Evolutionary conservation across 371 early-diverging fungal genomes (phyloP), one percentile per base, ranked within the genome.

Genomic region (Entomophthora muscae): DNA sequence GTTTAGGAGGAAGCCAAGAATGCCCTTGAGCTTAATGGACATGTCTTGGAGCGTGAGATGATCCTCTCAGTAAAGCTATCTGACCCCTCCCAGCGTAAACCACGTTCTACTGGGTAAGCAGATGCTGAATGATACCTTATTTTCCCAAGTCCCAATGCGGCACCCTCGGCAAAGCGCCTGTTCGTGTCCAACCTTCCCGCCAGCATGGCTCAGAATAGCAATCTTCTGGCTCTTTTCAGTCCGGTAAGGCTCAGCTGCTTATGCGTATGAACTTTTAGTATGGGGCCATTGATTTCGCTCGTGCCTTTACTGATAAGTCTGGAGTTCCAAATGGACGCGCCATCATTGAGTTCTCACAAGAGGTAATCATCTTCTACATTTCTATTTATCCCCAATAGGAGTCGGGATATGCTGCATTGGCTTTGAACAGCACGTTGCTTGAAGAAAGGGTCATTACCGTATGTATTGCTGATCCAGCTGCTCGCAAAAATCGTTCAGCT

Each of bases 1-100:
- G 57, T 13, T 66, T 67, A 52, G 69, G 69, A 27, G 67, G 65
- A 17, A 77, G 71, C 58, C 2, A 17, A 12, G 3, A 31, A 31
- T 3, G 58, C 63, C 29, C 26, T 63, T n/a, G 26, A 63, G 29
- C 27, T 63, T 32, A 10, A 27, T 30, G 53, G 42, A 3, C 63
- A 63, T 53, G 22, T 52, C 10, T 3, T 61, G 24, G 42, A 61
- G 13, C 22, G 31, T 23, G 32, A 32, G 22, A 32, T 28, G 61
- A 3, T 3, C 17, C 58, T 57, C 31, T 29, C 26, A 7, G 58
- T 57, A 17, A 31, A 26, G 12, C 29, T 57, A 21, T 57, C 58
- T 21, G 31, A 57, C 29, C 58, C 58, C n/a, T 29, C 26, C 3
- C 58, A 21, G 17, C 13, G 26, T 31, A 57, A 29, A 3, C 26